phyloP scores from a whole-genome alignment of 257 asterid species.

The Gentiana macrophylla region DNA sequence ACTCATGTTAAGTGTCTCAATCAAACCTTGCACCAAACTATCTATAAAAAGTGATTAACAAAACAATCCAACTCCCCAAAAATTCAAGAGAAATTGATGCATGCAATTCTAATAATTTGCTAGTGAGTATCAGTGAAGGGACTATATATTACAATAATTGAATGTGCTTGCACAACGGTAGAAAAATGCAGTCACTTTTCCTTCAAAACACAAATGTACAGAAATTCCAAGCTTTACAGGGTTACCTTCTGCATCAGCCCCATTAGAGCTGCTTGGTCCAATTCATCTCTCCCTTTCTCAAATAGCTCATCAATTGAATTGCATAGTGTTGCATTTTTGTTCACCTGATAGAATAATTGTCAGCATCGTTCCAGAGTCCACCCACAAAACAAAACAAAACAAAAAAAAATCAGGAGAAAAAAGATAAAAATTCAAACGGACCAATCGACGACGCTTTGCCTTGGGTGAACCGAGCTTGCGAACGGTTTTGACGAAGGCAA shows the following conservation, averaged over 20 bases:
- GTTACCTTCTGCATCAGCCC: slow-evolving; percentile 68
- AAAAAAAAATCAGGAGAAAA: neutral
- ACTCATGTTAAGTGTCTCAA: too few relatives aligned
- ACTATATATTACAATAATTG: neutral
- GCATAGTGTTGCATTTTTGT: slow-evolving; percentile 71
- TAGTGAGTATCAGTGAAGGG: neutral
- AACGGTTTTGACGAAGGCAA: slow-evolving; percentile 75
- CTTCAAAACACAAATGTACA: neutral
- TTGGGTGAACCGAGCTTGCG: slow-evolving; percentile 71
- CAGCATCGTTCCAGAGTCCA: neutral
- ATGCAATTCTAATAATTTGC: too few relatives aligned
- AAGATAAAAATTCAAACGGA: neutral
- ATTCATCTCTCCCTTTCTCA: slow-evolving; percentile 54
- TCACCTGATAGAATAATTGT: slow-evolving; percentile 40
- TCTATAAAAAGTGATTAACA: too few relatives aligned
- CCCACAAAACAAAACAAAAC: neutral
- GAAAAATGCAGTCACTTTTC: too few relatives aligned
- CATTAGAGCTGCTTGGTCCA: slow-evolving; percentile 40
- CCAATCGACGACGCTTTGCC: slow-evolving; percentile 74
- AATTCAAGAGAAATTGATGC: too few relatives aligned
- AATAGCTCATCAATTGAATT: slow-evolving; percentile 76
- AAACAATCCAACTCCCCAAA: too few relatives aligned
- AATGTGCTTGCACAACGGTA: too few relatives aligned
- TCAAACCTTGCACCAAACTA: too few relatives aligned
- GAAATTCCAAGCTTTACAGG: neutral